A percentile compares a stretch with the other conserved stretches of the same genome.
phyloP scores from a whole-genome alignment of 2,329 filamentous ascomycete genomes.

The Phyllosticta capitalensis region DNA sequence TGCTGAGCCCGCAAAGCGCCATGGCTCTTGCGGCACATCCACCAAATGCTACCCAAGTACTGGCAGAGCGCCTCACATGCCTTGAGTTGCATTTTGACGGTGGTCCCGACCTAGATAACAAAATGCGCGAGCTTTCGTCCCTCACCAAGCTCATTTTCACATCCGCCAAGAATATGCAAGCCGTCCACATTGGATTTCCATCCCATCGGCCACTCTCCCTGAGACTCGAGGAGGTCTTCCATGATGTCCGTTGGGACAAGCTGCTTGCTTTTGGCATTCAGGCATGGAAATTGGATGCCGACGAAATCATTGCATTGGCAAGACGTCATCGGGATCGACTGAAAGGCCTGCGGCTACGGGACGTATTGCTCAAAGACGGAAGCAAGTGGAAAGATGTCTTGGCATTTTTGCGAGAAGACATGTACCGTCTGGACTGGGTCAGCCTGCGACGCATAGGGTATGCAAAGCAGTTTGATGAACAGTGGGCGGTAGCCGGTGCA shows the following conservation, averaged over 20 bases:
- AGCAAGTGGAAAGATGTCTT: constrained; percentile 54
- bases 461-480: constrained; percentile 43
- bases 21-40: constrained; percentile 41
- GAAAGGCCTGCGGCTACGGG: constrained; percentile 49
- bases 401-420: constrained; percentile 44
- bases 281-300: constrained; percentile 50
- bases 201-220: constrained; percentile 47
- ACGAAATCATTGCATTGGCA: constrained; percentile 51
- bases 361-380: constrained; percentile 51
- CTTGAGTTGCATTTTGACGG: constrained; percentile 57
- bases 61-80: constrained; percentile 50
- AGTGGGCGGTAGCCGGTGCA: constrained; percentile 32
- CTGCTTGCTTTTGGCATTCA: constrained; percentile 56
- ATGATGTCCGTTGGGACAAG: constrained; percentile 51
- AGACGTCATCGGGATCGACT: constrained; percentile 47
- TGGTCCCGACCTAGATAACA: constrained; percentile 44
- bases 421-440: constrained; percentile 51
- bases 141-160: constrained; percentile 50
- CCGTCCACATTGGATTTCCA: constrained; percentile 56
- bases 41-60: constrained; percentile 37
- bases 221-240: constrained; percentile 52
- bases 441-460: constrained; percentile 55
- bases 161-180: constrained; percentile 50
- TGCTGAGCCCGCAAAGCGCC: constrained; percentile 52
- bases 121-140: constrained; percentile 48